Evolutionary conservation across 2,329 filamentous ascomycete genomes (phyloP), one percentile per base, ranked within the genome.

Genomic region (Aspergillus versicolor): DNA sequence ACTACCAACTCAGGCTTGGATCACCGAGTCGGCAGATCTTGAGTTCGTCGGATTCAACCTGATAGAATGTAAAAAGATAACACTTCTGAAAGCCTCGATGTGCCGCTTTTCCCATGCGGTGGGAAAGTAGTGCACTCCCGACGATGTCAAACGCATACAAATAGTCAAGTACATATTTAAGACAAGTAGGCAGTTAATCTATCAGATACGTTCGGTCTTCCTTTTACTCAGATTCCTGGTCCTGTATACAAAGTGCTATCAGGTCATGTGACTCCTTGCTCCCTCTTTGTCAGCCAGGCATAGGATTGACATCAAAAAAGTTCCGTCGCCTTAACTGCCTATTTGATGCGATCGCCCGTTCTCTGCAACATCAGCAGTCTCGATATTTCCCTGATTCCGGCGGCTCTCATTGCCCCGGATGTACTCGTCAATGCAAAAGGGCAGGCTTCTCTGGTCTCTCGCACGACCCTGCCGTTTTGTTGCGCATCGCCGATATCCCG

Each of bases 401-500:
- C 58, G 67, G 66, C 65, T 57, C 49, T 24, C 21, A 50, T 54
- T 60, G 63, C 64, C 67, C 65, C 66, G 67, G 66, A 72, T 73
- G 69, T 70, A 68, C 70, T 61, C 65, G 63, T 68, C 72, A 71
- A 76, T 77, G 69, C 73, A 70, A 63, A 68, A 66, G 59, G 65
- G 62, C 62, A 65, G 70, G 64, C 68, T 73, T 59, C 66, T 72
- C 56, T 68, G 68, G 61, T 67, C 66, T 47, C 53, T 70, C 58
- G 68, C 65, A 55, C 71, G 68, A 65, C 71, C 72, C 51, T 73
- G 72, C 63, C 72, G 73, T 57, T 66, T 74, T 57, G 63, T 74
- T 60, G 71, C 71, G 53, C 71, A 65, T 60, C 73, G 72, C 58
- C 71, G 71, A 27, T 71, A 70, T 66, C 66, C 72, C 55, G 65